Base-by-base conservation (phyloP, 2,329 filamentous ascomycete species). In the Penicillium sp. region DNA sequence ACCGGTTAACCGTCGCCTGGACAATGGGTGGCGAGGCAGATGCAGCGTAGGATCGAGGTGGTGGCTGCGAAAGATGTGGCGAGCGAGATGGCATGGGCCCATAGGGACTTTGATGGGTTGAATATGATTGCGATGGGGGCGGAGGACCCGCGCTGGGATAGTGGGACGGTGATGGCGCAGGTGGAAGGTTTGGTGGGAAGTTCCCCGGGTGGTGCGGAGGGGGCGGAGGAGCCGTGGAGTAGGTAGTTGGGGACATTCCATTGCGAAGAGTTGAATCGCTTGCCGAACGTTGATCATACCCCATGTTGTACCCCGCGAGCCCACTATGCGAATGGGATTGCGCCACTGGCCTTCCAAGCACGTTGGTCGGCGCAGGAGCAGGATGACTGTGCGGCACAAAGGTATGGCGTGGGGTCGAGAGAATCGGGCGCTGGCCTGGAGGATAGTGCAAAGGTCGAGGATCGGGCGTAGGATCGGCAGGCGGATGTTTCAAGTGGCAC, bases 401-500 rank as follows among this genome's bases (percentile, higher is more conserved):
- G 13, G 55, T 41, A 41, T 58, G 57, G 27, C 57, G 57, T 13
- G 55, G 54, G 15, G 60, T 51, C 23, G 62, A 55, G 7, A 65
- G 42, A 35, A 62, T 56, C n/a, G 62, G 51, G 18, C 60, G 60
- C 31, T 58, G 56, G 13, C 51, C 45, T n/a, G 26, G 33, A n/a
- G 41, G 41, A 25, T 39, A 35, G 13, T 38, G 41, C 9, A 39
- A 37, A 11, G 45, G 44, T 2, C 43, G 57, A 30, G 56, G 54
- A 37, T 65, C 64, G 1, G 62, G 54, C 26, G 56, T 54, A 17
- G 56, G 54, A 34, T 23, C 30, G 27, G 32, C 34, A 12, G 44
- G 41, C 1, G 50, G 48, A 12, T 73, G 73, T 18, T 66, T 73
- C 48, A 69, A 58, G 51, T 75, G 71, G 45, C 84, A 89, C 60